phyloP scores from a whole-genome alignment of 1,284 basidiomycete genomes.

The Amylostereum chailletii region DNA sequence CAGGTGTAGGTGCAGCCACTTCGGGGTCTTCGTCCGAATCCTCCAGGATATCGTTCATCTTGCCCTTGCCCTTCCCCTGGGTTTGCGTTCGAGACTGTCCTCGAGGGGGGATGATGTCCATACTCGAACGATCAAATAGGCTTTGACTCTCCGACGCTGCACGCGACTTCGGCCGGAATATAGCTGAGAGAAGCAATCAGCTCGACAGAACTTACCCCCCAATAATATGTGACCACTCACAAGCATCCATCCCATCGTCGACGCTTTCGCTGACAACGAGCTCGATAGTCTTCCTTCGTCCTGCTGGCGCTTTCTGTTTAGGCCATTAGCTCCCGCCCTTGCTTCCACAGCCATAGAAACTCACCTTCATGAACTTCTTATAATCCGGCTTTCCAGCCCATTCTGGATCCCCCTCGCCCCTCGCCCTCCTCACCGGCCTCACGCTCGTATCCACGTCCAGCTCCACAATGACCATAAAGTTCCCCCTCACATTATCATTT shows the following conservation, averaged over 20 bases:
- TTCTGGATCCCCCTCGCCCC: conserved; percentile 20
- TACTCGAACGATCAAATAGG: background rate
- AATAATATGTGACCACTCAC: conserved; percentile 24
- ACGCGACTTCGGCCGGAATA: conserved; percentile 20
- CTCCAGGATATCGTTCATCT: background rate
- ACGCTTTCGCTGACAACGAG: conserved; percentile 42
- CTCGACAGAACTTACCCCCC: conserved; percentile 1
- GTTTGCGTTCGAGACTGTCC: background rate
- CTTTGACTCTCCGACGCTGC: conserved; percentile 7
- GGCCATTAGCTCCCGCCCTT: background rate
- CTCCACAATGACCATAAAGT: conserved; percentile 81
- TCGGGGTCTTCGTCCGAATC: background rate
- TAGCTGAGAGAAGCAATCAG: conserved; percentile 24
- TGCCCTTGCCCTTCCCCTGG: background rate
- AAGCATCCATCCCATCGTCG: conserved; percentile 47
- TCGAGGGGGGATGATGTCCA: conserved; percentile 3
- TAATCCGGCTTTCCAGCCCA: conserved; percentile 67
- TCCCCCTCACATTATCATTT: conserved; percentile 63
- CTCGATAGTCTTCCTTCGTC: conserved; percentile 33
- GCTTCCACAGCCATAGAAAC: conserved; percentile 10
- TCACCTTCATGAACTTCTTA: conserved; percentile 82
- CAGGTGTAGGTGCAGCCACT: background rate
- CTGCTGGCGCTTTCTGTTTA: conserved; percentile 23
- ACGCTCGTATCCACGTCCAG: conserved; percentile 43
- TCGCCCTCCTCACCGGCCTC: conserved; percentile 11